These are phyloP conservation scores for Tricholoma furcatifolium DNA, from an alignment of 768 basidiomycete species.

Conservation along the genomic window DNA sequence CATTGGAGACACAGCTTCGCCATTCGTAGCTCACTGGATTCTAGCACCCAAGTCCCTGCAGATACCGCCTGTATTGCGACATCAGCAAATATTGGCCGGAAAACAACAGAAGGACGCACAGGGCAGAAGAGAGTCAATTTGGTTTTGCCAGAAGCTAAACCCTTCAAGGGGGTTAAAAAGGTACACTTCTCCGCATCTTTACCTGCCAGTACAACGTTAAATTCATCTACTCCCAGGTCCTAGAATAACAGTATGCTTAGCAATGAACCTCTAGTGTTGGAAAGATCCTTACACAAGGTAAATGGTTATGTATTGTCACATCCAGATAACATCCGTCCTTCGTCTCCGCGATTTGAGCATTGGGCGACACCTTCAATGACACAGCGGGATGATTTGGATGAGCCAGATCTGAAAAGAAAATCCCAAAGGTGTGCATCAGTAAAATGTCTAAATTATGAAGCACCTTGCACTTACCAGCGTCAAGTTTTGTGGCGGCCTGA, in stretches of 20 bases:
- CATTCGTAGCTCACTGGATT: slow-evolving; percentile 65
- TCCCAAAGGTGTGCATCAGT: background rate
- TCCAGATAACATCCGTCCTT: slow-evolving; percentile 67
- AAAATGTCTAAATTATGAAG: background rate
- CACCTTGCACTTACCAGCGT: slow-evolving; percentile 42
- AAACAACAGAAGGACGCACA: slow-evolving; percentile 41
- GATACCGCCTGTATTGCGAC: slow-evolving; percentile 54
- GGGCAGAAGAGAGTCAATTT: slow-evolving; percentile 63
- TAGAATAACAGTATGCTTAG: slow-evolving; percentile 25
- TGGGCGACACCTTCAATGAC: slow-evolving; percentile 44
- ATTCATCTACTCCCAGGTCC: slow-evolving; percentile 60
- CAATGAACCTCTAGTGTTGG: background rate
- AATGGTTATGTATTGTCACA: slow-evolving; percentile 57
- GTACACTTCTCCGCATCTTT: slow-evolving; percentile 60
- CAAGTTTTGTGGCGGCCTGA: slow-evolving; percentile 47
- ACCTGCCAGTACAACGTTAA: slow-evolving; percentile 60
- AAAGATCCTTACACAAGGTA: slow-evolving; percentile 63
- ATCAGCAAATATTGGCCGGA: background rate
- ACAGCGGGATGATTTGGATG: slow-evolving; percentile 72
- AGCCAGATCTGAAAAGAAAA: slow-evolving; percentile 50
- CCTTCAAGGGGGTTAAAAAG: slow-evolving; percentile 43
- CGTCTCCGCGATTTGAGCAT: slow-evolving; percentile 51
- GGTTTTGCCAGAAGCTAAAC: slow-evolving; percentile 60
- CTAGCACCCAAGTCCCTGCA: slow-evolving; percentile 66
- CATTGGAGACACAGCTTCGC: slow-evolving; percentile 68